phyloP scores from a whole-genome alignment of 1,284 basidiomycete genomes.

The Cryptococcus sp. region DNA sequence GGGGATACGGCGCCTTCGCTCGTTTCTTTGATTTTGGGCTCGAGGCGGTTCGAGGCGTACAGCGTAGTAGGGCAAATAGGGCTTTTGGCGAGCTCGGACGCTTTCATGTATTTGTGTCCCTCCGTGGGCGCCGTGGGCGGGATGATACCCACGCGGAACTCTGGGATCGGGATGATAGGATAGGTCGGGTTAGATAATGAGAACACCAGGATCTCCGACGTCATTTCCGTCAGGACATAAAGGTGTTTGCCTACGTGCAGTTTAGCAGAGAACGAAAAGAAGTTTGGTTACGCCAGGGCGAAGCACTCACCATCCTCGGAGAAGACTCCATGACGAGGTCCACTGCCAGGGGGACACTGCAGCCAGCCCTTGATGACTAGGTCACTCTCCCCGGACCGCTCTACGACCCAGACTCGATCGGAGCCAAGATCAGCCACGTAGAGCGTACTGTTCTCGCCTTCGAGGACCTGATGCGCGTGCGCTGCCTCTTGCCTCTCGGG shows the following conservation, averaged over 20 bases:
- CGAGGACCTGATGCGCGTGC: slow-evolving; percentile 50
- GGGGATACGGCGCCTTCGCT: slow-evolving; percentile 24
- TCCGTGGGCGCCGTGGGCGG: slow-evolving; percentile 38
- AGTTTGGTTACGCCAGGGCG: not conserved
- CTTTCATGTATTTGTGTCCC: slow-evolving; percentile 35
- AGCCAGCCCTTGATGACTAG: slow-evolving; percentile 40
- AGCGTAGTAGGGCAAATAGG: slow-evolving; percentile 34
- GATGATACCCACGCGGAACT: slow-evolving; percentile 31
- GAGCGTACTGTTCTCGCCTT: slow-evolving; percentile 36
- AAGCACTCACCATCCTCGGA: slow-evolving; percentile 39
- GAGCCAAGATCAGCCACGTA: slow-evolving; percentile 50
- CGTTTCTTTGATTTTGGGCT: slow-evolving; percentile 38
- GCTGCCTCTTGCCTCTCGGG: slow-evolving; percentile 46
- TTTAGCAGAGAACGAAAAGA: slow-evolving; percentile 5
- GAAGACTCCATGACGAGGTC: slow-evolving; percentile 47
- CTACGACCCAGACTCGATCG: slow-evolving; percentile 46
- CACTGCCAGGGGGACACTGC: slow-evolving; percentile 39
- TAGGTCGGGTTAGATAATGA: slow-evolving; percentile 26
- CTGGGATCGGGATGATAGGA: slow-evolving; percentile 27
- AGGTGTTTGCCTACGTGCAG: slow-evolving; percentile 38
- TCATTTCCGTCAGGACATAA: slow-evolving; percentile 49
- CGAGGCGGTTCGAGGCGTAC: slow-evolving; percentile 50
- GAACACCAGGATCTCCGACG: slow-evolving; percentile 40
- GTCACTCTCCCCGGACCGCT: slow-evolving; percentile 29
- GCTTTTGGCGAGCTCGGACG: slow-evolving; percentile 43